Percentiles rank a stretch among this genome's conserved stretches.
These are phyloP conservation scores for Tritrichomonas musculus DNA, from an alignment of 208 protist genomes.

Conservation along the genomic window DNA sequence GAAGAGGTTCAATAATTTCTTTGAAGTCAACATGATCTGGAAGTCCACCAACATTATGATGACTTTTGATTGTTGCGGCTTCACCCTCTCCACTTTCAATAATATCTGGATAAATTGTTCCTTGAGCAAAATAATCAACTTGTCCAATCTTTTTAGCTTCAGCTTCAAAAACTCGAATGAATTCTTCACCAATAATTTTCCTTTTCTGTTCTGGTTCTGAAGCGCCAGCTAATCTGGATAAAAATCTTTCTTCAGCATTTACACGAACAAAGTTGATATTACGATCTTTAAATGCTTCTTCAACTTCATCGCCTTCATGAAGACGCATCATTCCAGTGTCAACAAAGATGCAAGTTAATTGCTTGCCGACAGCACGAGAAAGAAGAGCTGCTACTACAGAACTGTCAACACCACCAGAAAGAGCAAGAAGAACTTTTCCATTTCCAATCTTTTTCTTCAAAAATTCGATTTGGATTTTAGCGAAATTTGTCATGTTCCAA, in stretches of 20 bases:
- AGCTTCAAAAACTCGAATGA: conserved; percentile 68
- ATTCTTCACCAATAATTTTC: conserved; percentile 93
- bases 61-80: conserved; percentile 83
- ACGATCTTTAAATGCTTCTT: conserved; percentile 59
- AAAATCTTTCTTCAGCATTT: conserved; percentile 31
- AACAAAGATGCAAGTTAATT: conserved; percentile 53
- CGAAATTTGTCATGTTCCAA: neutral
- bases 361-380: neutral
- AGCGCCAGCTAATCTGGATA: conserved; percentile 38
- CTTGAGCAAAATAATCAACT: conserved; percentile 33
- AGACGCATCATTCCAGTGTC: conserved; percentile 93
- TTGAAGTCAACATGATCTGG: neutral
- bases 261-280: conserved; percentile 64
- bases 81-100: conserved; percentile 69
- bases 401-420: conserved; percentile 92
- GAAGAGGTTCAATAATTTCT: neutral
- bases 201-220: conserved; percentile 79
- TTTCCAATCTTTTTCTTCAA: neutral
- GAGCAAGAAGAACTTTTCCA: conserved; percentile 71
- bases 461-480: neutral
- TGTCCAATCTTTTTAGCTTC: neutral
- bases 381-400: conserved; percentile 88
- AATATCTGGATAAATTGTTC: conserved; percentile 79
- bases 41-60: conserved; percentile 86
- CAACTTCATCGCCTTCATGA: conserved; percentile 66